Evolutionary conservation across 345 rosid genomes (phyloP).

Genomic region (Luvunga scandens): DNA sequence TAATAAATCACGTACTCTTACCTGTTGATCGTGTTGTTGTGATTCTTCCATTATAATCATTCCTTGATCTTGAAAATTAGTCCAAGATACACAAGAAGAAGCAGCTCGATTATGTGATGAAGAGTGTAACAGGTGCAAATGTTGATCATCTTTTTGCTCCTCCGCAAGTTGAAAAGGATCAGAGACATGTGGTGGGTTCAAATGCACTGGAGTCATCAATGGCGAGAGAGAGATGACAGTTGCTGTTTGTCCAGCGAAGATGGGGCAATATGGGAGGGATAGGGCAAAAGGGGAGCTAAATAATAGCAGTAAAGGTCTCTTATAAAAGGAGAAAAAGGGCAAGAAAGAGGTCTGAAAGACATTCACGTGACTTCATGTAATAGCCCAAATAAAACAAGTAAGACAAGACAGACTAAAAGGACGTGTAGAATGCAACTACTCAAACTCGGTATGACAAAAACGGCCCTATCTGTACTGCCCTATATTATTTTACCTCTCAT

Average conservation of each 20-base stretch:
- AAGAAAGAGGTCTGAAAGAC: slow-evolving; percentile 27
- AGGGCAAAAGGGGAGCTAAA: slow-evolving; percentile 15
- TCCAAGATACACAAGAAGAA: slow-evolving; percentile 11
- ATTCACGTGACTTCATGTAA: slow-evolving; percentile 49
- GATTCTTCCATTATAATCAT: slow-evolving; percentile 2
- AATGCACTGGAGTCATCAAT: slow-evolving; percentile 34
- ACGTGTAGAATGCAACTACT: slow-evolving; percentile 42
- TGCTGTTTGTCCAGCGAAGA: slow-evolving; percentile 10
- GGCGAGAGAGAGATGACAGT: slow-evolving; percentile 2
- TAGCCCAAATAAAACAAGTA: slow-evolving; percentile 29
- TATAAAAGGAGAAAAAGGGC: not conserved
- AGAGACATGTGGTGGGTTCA: slow-evolving; percentile 19
- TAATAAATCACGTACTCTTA: slow-evolving; percentile 9
- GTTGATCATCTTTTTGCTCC: slow-evolving; percentile 28
- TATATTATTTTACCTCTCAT: not conserved
- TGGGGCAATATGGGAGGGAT: not conserved
- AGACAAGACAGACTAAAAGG: slow-evolving; percentile 40
- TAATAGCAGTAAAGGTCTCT: not conserved
- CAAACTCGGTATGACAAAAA: slow-evolving; percentile 27
- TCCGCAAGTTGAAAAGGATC: slow-evolving; percentile 23
- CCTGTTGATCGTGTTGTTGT: slow-evolving; percentile 19
- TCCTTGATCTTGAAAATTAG: slow-evolving; percentile 19
- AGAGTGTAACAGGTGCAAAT: slow-evolving; percentile 30
- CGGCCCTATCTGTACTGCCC: slow-evolving; percentile 19
- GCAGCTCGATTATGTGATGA: slow-evolving; percentile 22